Evolutionary conservation across 306 rosid species (phyloP).

Genomic region (Medicago lupulina): DNA sequence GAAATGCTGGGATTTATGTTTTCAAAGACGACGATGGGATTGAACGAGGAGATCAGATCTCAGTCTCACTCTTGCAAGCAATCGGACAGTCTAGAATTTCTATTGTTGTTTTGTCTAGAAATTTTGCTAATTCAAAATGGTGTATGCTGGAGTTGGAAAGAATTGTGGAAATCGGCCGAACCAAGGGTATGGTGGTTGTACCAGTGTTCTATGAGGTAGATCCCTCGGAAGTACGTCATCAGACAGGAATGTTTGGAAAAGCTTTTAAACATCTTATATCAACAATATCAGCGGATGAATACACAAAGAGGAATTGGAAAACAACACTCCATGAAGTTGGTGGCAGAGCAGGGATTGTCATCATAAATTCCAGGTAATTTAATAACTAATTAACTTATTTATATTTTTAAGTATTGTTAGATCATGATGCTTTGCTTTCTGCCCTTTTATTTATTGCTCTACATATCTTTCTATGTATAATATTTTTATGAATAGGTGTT

Average conservation of each 20-base stretch:
- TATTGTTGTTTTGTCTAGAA: neutral
- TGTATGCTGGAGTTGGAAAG: neutral
- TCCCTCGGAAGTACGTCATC: neutral
- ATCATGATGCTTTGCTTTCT: too few relatives aligned
- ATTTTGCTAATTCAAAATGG: neutral
- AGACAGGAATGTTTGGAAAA: neutral
- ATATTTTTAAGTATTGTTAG: too few relatives aligned
- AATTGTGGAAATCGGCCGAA: neutral
- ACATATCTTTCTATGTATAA: too few relatives aligned
- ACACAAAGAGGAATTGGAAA: neutral
- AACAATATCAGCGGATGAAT: neutral
- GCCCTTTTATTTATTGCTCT: too few relatives aligned
- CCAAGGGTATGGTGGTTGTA: neutral
- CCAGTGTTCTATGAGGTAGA: conserved; percentile 1
- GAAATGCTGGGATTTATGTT: neutral
- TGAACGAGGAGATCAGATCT: neutral
- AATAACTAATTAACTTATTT: neutral
- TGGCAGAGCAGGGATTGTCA: neutral
- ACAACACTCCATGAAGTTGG: neutral
- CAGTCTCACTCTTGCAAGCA: neutral
- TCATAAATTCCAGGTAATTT: neutral
- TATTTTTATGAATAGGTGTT: too few relatives aligned
- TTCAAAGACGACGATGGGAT: neutral
- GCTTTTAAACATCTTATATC: neutral
- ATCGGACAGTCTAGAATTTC: neutral